Evolutionary conservation across 345 rosid genomes (phyloP).

Genomic region (Populus davidiana): DNA sequence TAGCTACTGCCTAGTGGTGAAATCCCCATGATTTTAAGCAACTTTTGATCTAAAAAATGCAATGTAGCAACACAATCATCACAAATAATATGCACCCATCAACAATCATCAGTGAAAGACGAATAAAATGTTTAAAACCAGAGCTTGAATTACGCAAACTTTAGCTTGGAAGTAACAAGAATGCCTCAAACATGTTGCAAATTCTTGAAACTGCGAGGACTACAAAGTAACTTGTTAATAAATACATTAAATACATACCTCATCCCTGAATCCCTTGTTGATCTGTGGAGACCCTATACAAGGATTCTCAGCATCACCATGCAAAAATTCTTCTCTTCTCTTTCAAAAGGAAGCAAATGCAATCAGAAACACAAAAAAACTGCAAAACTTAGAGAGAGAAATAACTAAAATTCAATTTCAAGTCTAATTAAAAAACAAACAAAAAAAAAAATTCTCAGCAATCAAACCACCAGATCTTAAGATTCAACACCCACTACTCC

Average conservation of each 20-base stretch:
- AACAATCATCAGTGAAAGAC: neutral
- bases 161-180: neutral
- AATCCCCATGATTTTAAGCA: neutral
- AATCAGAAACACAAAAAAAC: neutral
- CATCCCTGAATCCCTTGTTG: slow-evolving; percentile 49
- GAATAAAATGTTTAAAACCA: neutral
- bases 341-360: slow-evolving; percentile 11
- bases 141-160: too few relatives aligned
- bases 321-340: slow-evolving; percentile 35
- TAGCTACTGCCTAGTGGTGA: neutral
- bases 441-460: neutral
- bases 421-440: neutral
- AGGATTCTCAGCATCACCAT: slow-evolving; percentile 19
- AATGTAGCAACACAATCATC: neutral
- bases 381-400: neutral
- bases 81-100: neutral
- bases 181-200: neutral
- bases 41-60: neutral
- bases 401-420: neutral
- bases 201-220: neutral
- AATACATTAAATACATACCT: slow-evolving; percentile 36
- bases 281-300: slow-evolving; percentile 42
- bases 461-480: neutral
- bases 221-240: neutral
- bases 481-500: too few relatives aligned